Percentiles rank a stretch among this genome's conserved stretches.
Conservation (phyloP, 116 monocot genomes). For the Iris pallida region DNA sequence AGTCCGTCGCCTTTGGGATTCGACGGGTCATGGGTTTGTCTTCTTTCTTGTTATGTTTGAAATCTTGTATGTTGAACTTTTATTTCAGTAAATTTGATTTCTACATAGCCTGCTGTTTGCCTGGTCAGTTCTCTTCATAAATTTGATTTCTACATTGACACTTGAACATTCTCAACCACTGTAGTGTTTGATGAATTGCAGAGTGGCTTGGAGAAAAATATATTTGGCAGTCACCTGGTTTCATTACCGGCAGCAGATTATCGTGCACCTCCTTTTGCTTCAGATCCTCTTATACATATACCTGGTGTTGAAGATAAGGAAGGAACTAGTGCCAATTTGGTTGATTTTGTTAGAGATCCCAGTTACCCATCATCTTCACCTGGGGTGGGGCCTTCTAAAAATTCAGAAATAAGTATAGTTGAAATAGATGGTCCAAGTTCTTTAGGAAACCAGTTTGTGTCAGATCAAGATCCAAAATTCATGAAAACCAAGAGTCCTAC, state of each 20-base stretch:
- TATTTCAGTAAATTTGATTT: too few species aligned
- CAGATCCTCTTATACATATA: slow-evolving; percentile 60
- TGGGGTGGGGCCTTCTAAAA: slow-evolving; percentile 25
- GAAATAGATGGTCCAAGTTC: slow-evolving; percentile 71
- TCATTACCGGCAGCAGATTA: slow-evolving; percentile 48
- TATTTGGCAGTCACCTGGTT: slow-evolving; percentile 82
- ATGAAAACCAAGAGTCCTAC: slow-evolving; percentile 48
- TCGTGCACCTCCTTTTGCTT: slow-evolving; percentile 57
- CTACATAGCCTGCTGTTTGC: too few species aligned
- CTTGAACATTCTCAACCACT: background rate
- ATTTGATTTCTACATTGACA: too few species aligned
- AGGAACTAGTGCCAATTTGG: slow-evolving; percentile 30
- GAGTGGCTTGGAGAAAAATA: slow-evolving; percentile 87
- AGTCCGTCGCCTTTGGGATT: background rate
- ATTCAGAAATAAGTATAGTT: slow-evolving; percentile 70
- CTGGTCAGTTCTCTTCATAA: too few species aligned
- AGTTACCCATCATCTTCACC: slow-evolving; percentile 32
- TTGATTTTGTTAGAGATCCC: slow-evolving; percentile 21
- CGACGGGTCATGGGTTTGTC: background rate
- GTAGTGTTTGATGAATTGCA: slow-evolving; percentile 24
- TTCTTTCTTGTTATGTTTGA: background rate
- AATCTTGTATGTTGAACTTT: background rate
- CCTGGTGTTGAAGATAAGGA: slow-evolving; percentile 33
- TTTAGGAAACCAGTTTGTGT: slow-evolving; percentile 18
- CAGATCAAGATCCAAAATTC: slow-evolving; percentile 42